Conservation (phyloP, 1,284 basidiomycete species). For the Ceratobasidium theobromae region DNA sequence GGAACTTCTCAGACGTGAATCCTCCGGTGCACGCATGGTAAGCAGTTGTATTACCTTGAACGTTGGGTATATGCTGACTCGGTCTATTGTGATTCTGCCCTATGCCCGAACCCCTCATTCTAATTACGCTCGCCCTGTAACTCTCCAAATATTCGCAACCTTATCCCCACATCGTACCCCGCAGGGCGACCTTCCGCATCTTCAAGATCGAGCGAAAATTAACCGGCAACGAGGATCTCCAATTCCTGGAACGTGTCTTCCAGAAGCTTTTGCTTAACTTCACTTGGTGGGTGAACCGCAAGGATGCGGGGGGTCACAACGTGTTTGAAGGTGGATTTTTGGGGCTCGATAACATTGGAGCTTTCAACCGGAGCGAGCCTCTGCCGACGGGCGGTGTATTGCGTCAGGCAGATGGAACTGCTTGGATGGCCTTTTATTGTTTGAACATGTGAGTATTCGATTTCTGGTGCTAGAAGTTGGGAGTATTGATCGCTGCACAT, state of each 20-base stretch:
- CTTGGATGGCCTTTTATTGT: slow-evolving; percentile 99
- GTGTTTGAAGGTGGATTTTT: slow-evolving; percentile 99
- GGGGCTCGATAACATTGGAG: slow-evolving; percentile 95
- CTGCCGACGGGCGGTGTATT: slow-evolving; percentile 89
- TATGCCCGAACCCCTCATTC: not conserved
- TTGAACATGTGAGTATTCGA: slow-evolving; percentile 75
- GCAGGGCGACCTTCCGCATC: slow-evolving; percentile 89
- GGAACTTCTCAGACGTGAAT: slow-evolving; percentile 98
- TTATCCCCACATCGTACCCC: slow-evolving; percentile 9
- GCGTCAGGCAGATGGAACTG: slow-evolving; percentile 96
- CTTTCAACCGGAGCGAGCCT: slow-evolving; percentile 97
- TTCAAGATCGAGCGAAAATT: slow-evolving; percentile 99
- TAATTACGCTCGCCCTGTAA: not conserved
- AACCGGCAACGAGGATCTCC: slow-evolving; percentile 84
- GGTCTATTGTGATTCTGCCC: not conserved
- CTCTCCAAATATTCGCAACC: not conserved
- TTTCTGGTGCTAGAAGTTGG: not conserved
- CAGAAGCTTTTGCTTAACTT: slow-evolving; percentile 97
- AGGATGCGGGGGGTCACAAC: slow-evolving; percentile 91
- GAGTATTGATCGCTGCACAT: slow-evolving; percentile 8
- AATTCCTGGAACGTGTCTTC: slow-evolving; percentile 96
- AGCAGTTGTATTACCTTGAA: slow-evolving; percentile 22
- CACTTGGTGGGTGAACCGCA: slow-evolving; percentile 99
- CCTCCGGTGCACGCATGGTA: slow-evolving; percentile 97
- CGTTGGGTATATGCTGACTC: not conserved